phyloP scores from a whole-genome alignment of 176 grass and related monocot genomes.

The Musa troglodytarum region DNA sequence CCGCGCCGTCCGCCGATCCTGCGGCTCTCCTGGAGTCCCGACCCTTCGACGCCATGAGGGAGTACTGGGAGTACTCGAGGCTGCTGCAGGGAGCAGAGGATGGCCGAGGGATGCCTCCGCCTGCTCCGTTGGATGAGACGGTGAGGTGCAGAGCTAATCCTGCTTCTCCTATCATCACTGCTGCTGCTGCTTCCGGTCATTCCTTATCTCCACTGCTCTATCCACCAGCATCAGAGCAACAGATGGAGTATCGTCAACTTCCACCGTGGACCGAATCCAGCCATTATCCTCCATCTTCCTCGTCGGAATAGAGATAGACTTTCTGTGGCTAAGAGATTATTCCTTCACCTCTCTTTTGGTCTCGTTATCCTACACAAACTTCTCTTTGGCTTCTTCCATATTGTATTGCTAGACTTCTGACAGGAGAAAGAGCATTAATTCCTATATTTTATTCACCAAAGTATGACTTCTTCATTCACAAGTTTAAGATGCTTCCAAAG shows the following conservation, averaged over 20 bases:
- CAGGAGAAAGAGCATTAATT: too few species aligned
- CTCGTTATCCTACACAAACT: not conserved
- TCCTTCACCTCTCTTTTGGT: not conserved
- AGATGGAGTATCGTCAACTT: not conserved
- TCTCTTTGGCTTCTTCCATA: not conserved
- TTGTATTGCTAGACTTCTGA: not conserved
- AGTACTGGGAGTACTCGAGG: conserved; percentile 39
- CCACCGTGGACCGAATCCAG: conserved; percentile 20
- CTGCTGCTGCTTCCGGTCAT: not conserved
- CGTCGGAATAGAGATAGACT: not conserved
- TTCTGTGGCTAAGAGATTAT: not conserved
- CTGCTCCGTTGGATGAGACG: conserved; percentile 24
- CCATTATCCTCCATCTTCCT: conserved; percentile 14
- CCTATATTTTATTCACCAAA: too few species aligned
- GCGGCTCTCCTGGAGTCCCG: conserved; percentile 18
- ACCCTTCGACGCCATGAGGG: conserved; percentile 7
- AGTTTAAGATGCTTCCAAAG: too few species aligned
- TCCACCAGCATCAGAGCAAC: not conserved
- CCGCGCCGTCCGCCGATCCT: not conserved
- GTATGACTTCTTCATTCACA: too few species aligned
- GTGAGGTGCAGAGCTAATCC: not conserved
- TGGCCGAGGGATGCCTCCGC: conserved; percentile 11
- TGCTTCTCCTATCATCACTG: not conserved
- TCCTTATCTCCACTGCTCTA: conserved; percentile 21
- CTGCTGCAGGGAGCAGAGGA: conserved; percentile 15